phyloP scores from a whole-genome alignment of 2,329 filamentous ascomycete species.

The Colletotrichum salicis region DNA sequence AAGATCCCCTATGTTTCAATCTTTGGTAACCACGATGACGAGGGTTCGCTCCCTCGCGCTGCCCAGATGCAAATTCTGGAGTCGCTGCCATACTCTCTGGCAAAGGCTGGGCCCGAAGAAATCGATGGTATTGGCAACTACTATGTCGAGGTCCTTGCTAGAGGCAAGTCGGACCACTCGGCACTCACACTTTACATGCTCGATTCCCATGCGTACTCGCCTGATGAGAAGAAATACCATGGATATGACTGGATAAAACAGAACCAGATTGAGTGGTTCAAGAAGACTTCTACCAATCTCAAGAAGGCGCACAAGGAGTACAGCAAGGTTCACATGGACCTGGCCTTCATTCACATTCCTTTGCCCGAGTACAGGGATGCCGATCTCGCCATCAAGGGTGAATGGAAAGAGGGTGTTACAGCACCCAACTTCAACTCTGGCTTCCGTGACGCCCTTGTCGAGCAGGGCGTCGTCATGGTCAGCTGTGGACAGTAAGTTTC shows the following conservation, averaged over 20 bases:
- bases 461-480: conserved; percentile 86
- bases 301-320: conserved; percentile 85
- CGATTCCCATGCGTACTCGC: conserved; percentile 91
- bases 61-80: conserved; percentile 89
- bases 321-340: conserved; percentile 91
- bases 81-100: conserved; percentile 87
- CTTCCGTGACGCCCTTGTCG: conserved; percentile 90
- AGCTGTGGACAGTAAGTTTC: conserved; percentile 85
- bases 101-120: conserved; percentile 82
- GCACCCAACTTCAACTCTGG: conserved; percentile 90
- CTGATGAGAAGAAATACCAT: conserved; percentile 86
- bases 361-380: conserved; percentile 84
- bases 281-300: conserved; percentile 76
- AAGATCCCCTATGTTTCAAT: conserved; percentile 94
- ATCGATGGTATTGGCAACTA: conserved; percentile 96
- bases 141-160: conserved; percentile 87
- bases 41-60: conserved; percentile 80
- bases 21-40: conserved; percentile 98
- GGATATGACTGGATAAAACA: conserved; percentile 98
- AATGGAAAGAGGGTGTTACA: conserved; percentile 85
- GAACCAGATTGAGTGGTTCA: conserved; percentile 95
- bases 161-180: conserved; percentile 82
- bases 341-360: conserved; percentile 98
- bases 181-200: conserved; percentile 95
- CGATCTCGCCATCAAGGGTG: conserved; percentile 71